Percentiles rank a stretch among this genome's conserved stretches.
phyloP scores from a whole-genome alignment of 441 rosid species.

The Syzygium malaccense region DNA sequence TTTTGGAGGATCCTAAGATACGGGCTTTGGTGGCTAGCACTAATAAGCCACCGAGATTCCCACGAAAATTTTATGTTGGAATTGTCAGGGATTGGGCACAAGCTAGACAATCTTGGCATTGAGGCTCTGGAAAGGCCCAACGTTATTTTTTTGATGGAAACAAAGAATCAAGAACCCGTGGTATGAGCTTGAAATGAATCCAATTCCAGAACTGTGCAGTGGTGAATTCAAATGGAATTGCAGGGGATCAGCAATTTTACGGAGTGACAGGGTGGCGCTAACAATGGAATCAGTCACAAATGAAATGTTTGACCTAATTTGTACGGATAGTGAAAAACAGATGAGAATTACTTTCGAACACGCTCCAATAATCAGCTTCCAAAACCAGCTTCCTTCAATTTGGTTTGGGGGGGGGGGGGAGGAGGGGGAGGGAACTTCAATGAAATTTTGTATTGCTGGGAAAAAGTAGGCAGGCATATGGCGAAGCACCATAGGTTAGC shows the following conservation, averaged over 20 bases:
- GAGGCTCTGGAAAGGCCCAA: rapidly evolving
- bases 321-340: not conserved
- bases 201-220: not conserved
- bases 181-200: not conserved
- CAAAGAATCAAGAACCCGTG: not conserved
- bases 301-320: not conserved
- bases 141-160: not conserved
- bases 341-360: not conserved
- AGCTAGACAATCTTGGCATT: not conserved
- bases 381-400: not conserved
- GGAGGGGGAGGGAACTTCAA: rapidly evolving
- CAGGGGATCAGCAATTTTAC: not conserved
- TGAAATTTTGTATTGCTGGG: no score
- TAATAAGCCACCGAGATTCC: not conserved
- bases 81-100: not conserved
- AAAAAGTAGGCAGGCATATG: not conserved
- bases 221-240: not conserved
- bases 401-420: not conserved
- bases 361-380: not conserved
- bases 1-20: not conserved
- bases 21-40: rapidly evolving
- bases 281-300: not conserved
- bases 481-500: rapidly evolving
- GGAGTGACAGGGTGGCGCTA: not conserved
- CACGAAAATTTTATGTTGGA: not conserved